Evolutionary conservation across 1,139 yeast genomes (phyloP), one percentile per base, ranked within the genome.

Genomic region (Debaryomyces coudertii): DNA sequence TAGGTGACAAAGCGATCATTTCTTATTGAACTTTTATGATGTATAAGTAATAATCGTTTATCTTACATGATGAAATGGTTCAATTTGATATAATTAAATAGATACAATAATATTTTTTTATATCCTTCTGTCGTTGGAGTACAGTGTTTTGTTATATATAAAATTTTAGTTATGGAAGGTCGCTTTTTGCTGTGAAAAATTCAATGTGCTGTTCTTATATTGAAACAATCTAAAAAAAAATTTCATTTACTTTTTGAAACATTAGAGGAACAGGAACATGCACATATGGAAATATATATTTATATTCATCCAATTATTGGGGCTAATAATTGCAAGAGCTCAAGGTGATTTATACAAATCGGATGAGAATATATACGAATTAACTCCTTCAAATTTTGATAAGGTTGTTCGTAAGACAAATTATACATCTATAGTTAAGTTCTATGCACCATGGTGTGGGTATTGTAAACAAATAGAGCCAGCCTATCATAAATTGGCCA

Each of bases 401-500:
- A 77, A 79, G 51, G 85, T 83, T 42, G 82, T 92, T 3, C 73
- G 82, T 41, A 65, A 71, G 33, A 74, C 95, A 6, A 89, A 90
- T 62, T 87, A 89, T 55, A 86, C 96, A 2, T 70, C 96, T 2
- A 71, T 92, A 5, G 95, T 93, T 15, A 92, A 90, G 66, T 93
- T 92, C 62, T 93, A 93, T 63, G 98, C 98, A 4, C 98, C 98
- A 31, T 93, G 98, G 98, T 93, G 98, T 71, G 90, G 92, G 1
- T 82, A 86, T 60, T 87, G 95, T 58, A 75, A 80, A 52, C 76
- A 81, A 49, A 63, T 87, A 49, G 75, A 77, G 51, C 79, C 80
- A 2, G 73, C 80, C 1, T 86, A 74, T 62, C 71, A 73, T 47
- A 85, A 83, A 57, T 80, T 86, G 16, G 96, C 90, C 9, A 80